These are phyloP conservation scores for Arthrobotrys sinensis DNA, from an alignment of 2,329 filamentous ascomycete species.

Conservation along the genomic window DNA sequence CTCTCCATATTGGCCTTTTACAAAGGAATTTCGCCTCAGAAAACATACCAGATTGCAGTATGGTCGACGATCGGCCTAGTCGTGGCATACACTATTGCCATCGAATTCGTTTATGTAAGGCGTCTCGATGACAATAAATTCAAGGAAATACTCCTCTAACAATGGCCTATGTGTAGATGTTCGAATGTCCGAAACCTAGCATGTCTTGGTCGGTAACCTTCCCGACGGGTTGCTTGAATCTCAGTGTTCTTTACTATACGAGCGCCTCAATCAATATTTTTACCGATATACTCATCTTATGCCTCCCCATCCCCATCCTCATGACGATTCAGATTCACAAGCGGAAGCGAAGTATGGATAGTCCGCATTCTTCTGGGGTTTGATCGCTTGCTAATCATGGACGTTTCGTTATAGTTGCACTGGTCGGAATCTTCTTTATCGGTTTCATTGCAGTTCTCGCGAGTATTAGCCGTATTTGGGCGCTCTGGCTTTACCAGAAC, in stretches of 20 bases:
- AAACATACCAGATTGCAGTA: conserved; percentile 63
- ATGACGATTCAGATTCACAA: conserved; percentile 69
- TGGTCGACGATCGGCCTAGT: conserved; percentile 66
- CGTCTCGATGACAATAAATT: conserved; percentile 63
- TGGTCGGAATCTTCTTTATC: conserved; percentile 62
- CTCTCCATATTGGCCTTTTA: conserved; percentile 69
- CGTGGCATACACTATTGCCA: conserved; percentile 64
- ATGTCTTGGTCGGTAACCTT: conserved; percentile 64
- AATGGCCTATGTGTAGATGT: conserved; percentile 62
- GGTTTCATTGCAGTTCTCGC: conserved; percentile 63
- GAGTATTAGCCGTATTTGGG: conserved; percentile 64
- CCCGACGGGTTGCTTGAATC: conserved; percentile 66
- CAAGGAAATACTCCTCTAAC: conserved; percentile 45
- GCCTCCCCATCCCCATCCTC: conserved; percentile 71
- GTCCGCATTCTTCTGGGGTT: no score
- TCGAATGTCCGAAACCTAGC: conserved; percentile 64
- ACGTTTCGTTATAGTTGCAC: conserved; percentile 26
- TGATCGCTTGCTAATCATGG: not conserved
- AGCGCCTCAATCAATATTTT: conserved; percentile 69
- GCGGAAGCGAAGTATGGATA: conserved; percentile 65
- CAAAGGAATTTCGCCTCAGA: conserved; percentile 66
- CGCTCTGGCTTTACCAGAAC: conserved; percentile 63
- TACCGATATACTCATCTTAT: conserved; percentile 70
- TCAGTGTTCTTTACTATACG: conserved; percentile 67
- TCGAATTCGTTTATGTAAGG: conserved; percentile 66